phyloP scores from a whole-genome alignment of 441 rosid genomes.

The Mallotus repandus region DNA sequence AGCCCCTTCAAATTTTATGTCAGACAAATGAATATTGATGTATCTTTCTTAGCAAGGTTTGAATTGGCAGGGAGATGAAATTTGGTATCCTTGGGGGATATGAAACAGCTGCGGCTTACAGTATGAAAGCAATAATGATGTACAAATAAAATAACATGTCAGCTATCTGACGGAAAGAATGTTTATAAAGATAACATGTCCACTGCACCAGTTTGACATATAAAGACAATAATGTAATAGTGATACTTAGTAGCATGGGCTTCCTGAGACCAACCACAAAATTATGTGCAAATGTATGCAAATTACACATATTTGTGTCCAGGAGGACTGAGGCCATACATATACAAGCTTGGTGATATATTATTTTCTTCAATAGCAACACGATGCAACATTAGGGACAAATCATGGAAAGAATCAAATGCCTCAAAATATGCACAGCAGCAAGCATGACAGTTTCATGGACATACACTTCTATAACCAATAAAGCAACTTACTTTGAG shows the following conservation, averaged over 20 bases:
- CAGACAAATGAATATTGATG: not conserved
- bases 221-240: not conserved
- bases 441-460: not conserved
- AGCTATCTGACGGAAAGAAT: not conserved
- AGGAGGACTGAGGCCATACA: not conserved
- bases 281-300: not conserved
- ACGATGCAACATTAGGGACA: not conserved
- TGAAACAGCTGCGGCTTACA: not conserved
- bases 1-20: not conserved
- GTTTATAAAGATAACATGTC: not conserved
- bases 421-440: not conserved
- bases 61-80: not conserved
- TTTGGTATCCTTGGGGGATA: not conserved
- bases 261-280: not conserved
- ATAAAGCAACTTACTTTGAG: constrained; percentile 13
- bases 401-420: not conserved
- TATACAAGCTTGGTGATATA: not conserved
- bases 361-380: not conserved
- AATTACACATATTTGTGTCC: not conserved
- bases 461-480: not conserved
- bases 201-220: not conserved
- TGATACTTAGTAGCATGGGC: not conserved
- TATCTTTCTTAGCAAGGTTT: not conserved
- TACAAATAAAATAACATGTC: not conserved
- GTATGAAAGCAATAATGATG: not conserved